These are phyloP conservation scores for Phytophthora fragariaefolia DNA, from an alignment of 352 stramenopile species.

Conservation along the genomic window DNA sequence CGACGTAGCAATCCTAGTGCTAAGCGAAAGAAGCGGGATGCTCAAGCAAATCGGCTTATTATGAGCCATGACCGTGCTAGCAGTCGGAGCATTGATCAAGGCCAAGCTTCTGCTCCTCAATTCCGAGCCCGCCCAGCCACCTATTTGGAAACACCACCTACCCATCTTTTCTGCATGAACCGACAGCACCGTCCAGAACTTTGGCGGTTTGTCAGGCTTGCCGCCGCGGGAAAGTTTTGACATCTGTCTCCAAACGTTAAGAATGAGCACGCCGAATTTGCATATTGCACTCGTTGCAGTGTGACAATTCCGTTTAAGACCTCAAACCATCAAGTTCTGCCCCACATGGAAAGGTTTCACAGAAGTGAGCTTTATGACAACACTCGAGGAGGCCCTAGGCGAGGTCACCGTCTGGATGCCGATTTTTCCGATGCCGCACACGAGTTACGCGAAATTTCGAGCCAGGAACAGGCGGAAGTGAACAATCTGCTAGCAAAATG, in stretches of 20 bases:
- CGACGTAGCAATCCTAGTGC: background rate
- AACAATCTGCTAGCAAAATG: slow-evolving; percentile 12
- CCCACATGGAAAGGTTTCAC: slow-evolving; percentile 11
- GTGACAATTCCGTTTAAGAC: slow-evolving; percentile 5
- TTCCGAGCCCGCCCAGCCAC: background rate
- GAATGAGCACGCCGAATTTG: slow-evolving; percentile 13
- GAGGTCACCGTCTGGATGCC: background rate
- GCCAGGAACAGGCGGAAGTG: slow-evolving; percentile 6
- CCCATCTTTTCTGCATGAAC: background rate
- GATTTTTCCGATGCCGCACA: background rate
- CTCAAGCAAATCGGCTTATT: background rate
- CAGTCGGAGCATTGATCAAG: background rate
- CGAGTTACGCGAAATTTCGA: slow-evolving; percentile 1
- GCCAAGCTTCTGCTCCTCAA: background rate
- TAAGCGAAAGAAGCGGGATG: background rate
- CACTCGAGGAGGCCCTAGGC: background rate
- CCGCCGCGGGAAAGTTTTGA: slow-evolving; percentile 1
- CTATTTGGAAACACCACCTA: background rate
- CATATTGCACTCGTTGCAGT: slow-evolving; percentile 7
- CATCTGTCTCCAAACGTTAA: slow-evolving; percentile 10
- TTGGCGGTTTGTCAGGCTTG: slow-evolving; percentile 6
- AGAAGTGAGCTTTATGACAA: background rate
- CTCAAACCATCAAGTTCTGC: slow-evolving; percentile 13
- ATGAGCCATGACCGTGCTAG: background rate
- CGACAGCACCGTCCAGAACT: slow-evolving; percentile 9